Conservation (phyloP, 208 protist genomes). For the Naegleria lovaniensis region DNA sequence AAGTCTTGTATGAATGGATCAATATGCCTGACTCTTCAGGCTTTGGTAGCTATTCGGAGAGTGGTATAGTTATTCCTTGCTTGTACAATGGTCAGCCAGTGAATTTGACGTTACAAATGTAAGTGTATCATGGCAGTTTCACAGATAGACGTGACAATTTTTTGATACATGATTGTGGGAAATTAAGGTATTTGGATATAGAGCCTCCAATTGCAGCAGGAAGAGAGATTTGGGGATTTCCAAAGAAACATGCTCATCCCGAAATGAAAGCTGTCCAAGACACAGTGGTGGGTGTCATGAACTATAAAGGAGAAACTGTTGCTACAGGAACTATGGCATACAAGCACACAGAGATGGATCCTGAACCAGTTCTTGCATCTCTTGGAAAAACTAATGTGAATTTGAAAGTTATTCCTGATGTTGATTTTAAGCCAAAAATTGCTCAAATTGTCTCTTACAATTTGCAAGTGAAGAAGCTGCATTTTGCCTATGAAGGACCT, state of each 20-base stretch:
- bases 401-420: conserved; percentile 13
- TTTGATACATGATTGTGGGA: no score
- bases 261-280: not conserved
- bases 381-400: not conserved
- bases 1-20: conserved; percentile 15
- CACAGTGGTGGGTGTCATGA: not conserved
- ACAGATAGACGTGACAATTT: no score
- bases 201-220: not conserved
- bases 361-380: not conserved
- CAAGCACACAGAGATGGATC: not conserved
- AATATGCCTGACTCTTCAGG: conserved; percentile 2
- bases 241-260: conserved; percentile 6
- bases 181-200: not conserved
- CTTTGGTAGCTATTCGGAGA: not conserved
- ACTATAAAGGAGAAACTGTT: not conserved
- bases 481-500: not conserved
- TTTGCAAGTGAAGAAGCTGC: not conserved
- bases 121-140: no score
- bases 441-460: not conserved
- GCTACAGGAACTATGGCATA: not conserved
- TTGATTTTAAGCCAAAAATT: not conserved
- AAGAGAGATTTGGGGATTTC: conserved; percentile 14
- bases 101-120: not conserved
- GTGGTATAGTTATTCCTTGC: not conserved
- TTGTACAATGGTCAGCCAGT: not conserved